These are phyloP conservation scores for Houttuynia cordata DNA, from an alignment of 164 flowering plant genomes.

Conservation along the genomic window DNA sequence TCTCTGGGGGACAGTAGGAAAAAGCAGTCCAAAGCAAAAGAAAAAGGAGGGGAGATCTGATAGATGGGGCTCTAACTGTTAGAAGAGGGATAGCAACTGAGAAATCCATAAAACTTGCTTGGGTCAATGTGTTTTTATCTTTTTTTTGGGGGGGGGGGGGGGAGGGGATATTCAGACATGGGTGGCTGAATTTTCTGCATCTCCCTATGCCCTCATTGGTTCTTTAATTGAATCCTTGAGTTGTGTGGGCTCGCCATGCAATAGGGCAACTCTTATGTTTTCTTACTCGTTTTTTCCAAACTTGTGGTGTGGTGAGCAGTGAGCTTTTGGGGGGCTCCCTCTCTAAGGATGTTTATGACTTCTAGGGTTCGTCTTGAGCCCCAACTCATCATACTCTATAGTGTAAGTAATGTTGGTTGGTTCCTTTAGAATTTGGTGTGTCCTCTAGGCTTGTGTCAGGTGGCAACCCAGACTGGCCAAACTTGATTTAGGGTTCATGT, in stretches of 20 bases:
- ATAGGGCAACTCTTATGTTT: too few relatives aligned
- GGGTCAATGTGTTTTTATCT: not conserved
- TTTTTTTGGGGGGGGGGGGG: too few relatives aligned
- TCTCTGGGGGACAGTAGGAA: constrained; percentile 1
- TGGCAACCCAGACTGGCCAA: not conserved
- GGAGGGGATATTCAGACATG: constrained; percentile 1
- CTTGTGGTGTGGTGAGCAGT: not conserved
- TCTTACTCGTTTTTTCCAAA: not conserved
- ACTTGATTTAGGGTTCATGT: too few relatives aligned
- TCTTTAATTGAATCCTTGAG: not conserved
- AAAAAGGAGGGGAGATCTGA: constrained; percentile 6
- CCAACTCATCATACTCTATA: too few relatives aligned
- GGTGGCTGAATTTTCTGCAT: too few relatives aligned
- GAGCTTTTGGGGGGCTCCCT: too few relatives aligned
- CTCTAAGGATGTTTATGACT: too few relatives aligned
- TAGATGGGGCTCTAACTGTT: too few relatives aligned
- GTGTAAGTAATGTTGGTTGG: too few relatives aligned
- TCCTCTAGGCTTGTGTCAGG: not conserved
- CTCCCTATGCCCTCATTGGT: not conserved
- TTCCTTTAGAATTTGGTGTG: not conserved
- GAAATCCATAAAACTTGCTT: not conserved
- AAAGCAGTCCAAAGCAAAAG: constrained; percentile 9
- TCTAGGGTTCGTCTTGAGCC: too few relatives aligned
- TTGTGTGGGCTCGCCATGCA: too few relatives aligned
- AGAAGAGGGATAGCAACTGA: not conserved